These are phyloP conservation scores for Fusarium dimerum DNA, from an alignment of 2,329 filamentous ascomycete genomes.

Conservation along the genomic window DNA sequence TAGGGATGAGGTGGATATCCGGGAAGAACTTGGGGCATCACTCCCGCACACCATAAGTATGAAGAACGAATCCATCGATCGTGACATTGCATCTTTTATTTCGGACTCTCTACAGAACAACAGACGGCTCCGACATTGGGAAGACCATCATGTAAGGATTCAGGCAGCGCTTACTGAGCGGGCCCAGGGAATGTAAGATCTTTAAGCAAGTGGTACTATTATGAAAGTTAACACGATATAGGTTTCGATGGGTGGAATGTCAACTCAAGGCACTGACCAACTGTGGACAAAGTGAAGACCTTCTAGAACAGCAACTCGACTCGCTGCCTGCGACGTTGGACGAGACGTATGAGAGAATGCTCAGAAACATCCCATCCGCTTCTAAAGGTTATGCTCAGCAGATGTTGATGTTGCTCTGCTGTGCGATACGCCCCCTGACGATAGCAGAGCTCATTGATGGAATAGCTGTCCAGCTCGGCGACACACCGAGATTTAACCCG, in stretches of 20 bases:
- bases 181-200: conserved; percentile 7
- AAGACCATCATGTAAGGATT: conserved; percentile 1
- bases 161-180: conserved; percentile 1
- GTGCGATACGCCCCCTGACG: conserved; percentile 1
- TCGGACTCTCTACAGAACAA: conserved; percentile 4
- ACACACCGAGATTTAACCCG: background rate
- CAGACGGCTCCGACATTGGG: conserved; percentile 10
- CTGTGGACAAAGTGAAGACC: conserved; percentile 9
- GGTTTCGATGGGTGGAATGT: conserved; percentile 28
- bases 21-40: conserved; percentile 13
- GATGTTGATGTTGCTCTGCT: conserved; percentile 5
- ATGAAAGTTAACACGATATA: conserved; percentile 3
- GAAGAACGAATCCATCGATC: conserved; percentile 6
- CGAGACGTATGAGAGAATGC: conserved; percentile 29
- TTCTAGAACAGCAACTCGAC: conserved; percentile 28
- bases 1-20: conserved; percentile 35
- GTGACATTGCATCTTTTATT: conserved; percentile 10
- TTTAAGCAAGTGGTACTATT: background rate
- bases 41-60: conserved; percentile 13
- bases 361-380: background rate
- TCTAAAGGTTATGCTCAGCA: conserved; percentile 1
- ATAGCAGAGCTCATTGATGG: conserved; percentile 1
- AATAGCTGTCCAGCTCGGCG: conserved; percentile 4
- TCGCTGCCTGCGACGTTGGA: conserved; percentile 27
- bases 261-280: conserved; percentile 16